These are phyloP conservation scores for Coccinonectria pachysandricola DNA, from an alignment of 2,329 filamentous ascomycete species.

Conservation along the genomic window DNA sequence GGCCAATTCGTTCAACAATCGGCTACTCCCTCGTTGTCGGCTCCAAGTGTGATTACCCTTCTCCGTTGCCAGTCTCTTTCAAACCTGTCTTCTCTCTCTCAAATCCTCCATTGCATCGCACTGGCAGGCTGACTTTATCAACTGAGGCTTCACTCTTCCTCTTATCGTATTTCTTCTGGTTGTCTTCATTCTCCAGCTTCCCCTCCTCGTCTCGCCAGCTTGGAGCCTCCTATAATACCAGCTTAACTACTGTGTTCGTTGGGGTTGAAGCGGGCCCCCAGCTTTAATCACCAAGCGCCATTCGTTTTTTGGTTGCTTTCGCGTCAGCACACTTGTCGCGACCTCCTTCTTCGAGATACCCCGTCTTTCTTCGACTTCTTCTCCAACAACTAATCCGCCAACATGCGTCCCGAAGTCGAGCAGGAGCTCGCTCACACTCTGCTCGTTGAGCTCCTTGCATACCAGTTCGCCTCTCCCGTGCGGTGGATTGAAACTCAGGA, in stretches of 20 bases:
- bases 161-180: slow-evolving; percentile 15
- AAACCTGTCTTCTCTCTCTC: slow-evolving; percentile 13
- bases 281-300: slow-evolving; percentile 12
- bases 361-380: slow-evolving; percentile 16
- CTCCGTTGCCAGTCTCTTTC: slow-evolving; percentile 3
- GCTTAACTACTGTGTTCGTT: slow-evolving; percentile 10
- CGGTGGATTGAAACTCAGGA: slow-evolving; percentile 99
- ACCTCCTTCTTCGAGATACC: slow-evolving; percentile 21
- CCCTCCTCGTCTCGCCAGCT: slow-evolving; percentile 13
- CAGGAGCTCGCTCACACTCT: slow-evolving; percentile 98
- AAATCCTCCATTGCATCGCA: slow-evolving; percentile 15
- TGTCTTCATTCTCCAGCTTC: slow-evolving; percentile 18
- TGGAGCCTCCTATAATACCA: slow-evolving; percentile 17
- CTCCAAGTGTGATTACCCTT: slow-evolving; percentile 19
- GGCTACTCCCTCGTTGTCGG: slow-evolving; percentile 17
- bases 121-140: slow-evolving; percentile 17
- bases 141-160: slow-evolving; percentile 17
- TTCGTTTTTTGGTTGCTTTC: neutral
- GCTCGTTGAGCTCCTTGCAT: slow-evolving; percentile 96
- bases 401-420: slow-evolving; percentile 96
- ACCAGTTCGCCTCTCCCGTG: slow-evolving; percentile 97
- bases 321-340: slow-evolving; percentile 16
- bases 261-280: slow-evolving; percentile 18
- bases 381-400: slow-evolving; percentile 29
- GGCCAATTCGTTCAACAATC: slow-evolving; percentile 27